These are phyloP conservation scores for Malassezia dermatis DNA, from an alignment of 1,284 basidiomycete species.

Conservation along the genomic window DNA sequence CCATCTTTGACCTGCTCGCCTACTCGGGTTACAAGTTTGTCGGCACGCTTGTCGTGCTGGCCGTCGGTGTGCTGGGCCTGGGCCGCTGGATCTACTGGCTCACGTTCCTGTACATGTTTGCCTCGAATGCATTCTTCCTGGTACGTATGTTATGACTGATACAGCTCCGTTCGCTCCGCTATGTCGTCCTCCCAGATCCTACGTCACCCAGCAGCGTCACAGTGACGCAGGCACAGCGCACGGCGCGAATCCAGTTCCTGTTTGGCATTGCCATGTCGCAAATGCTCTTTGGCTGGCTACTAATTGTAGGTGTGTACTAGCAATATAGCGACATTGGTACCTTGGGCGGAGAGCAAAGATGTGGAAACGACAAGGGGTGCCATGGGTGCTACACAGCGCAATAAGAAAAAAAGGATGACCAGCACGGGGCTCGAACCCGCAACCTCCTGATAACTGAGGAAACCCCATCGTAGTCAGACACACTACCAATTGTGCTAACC, in stretches of 20 bases:
- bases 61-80: constrained; percentile 27
- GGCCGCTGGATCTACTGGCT: constrained; percentile 58
- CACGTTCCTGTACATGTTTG: constrained; percentile 71
- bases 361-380: too few species aligned
- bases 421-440: constrained; percentile 23
- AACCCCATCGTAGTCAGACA: constrained; percentile 20
- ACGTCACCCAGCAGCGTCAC: constrained; percentile 53
- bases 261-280: constrained; percentile 65
- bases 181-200: constrained; percentile 70
- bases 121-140: constrained; percentile 86
- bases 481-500: constrained; percentile 24
- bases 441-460: constrained; percentile 16
- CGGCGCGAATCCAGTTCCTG: constrained; percentile 70
- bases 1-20: constrained; percentile 53
- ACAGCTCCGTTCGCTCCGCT: constrained; percentile 79
- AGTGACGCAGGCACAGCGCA: constrained; percentile 67
- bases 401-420: constrained; percentile 18
- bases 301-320: constrained; percentile 34
- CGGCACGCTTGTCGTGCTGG: constrained; percentile 38
- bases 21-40: constrained; percentile 98
- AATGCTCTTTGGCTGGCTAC: constrained; percentile 50
- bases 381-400: too few species aligned
- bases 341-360: too few species aligned
- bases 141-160: constrained; percentile 50
- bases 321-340: neutral